Evolutionary conservation across 2,329 filamentous ascomycete species (phyloP).

Genomic region (Verruconis gallopava): DNA sequence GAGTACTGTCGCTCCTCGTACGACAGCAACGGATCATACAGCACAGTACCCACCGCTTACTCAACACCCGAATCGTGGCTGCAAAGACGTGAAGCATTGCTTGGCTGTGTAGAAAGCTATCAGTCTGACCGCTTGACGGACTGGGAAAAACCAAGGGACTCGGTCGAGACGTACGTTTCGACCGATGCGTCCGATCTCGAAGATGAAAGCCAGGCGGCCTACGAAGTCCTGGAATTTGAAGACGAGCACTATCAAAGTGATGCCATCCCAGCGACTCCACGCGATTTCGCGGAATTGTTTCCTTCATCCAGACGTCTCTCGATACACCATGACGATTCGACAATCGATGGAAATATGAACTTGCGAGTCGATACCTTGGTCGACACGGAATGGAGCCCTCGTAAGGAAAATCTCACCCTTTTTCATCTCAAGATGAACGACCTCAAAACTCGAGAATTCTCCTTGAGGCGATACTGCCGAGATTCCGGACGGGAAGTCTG

Average conservation of each 20-base stretch:
- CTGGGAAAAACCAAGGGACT: constrained; percentile 24
- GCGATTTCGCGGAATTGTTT: constrained; percentile 74
- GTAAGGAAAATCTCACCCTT: constrained; percentile 56
- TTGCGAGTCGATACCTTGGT: constrained; percentile 73
- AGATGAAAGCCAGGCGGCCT: constrained; percentile 34
- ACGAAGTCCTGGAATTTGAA: constrained; percentile 48
- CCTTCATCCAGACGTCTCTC: constrained; percentile 69
- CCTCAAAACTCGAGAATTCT: constrained; percentile 73
- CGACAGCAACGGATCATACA: constrained; percentile 1
- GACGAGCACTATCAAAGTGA: constrained; percentile 47
- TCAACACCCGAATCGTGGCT: constrained; percentile 17
- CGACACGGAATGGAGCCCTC: constrained; percentile 36
- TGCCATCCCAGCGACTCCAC: constrained; percentile 63
- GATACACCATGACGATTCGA: constrained; percentile 83
- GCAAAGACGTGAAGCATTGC: constrained; percentile 17
- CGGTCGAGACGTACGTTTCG: constrained; percentile 70
- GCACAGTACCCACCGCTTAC: constrained; percentile 16
- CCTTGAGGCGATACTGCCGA: constrained; percentile 78
- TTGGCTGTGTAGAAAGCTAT: constrained; percentile 13
- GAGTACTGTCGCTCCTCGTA: too few relatives aligned
- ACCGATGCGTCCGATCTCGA: constrained; percentile 47
- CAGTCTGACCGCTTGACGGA: not conserved
- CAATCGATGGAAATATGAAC: constrained; percentile 92
- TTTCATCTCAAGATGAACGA: constrained; percentile 96
- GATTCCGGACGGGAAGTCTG: constrained; percentile 86